These are phyloP conservation scores for Nitzschia palea DNA, from an alignment of 108 stramenopile species.

Conservation along the genomic window DNA sequence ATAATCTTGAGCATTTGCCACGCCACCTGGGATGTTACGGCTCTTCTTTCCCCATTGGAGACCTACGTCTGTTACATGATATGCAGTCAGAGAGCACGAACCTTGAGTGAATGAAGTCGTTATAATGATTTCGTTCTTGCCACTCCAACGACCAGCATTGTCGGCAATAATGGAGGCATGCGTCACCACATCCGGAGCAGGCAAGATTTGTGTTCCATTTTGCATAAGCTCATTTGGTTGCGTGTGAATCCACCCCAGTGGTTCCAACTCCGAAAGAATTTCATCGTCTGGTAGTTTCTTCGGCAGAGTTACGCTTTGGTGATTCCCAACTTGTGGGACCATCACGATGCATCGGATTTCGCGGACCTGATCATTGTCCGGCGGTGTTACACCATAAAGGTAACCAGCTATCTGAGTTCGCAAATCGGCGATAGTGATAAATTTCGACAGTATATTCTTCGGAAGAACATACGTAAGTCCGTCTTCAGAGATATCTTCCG, in stretches of 20 bases:
- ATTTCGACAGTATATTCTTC: conserved; percentile 96
- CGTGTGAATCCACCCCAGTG: conserved; percentile 99
- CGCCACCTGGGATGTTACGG: conserved; percentile 82
- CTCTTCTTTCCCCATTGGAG: conserved; percentile 97
- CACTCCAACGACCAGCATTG: conserved; percentile 85
- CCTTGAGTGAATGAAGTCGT: conserved; percentile 98
- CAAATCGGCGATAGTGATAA: conserved; percentile 94
- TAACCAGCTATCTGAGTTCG: conserved; percentile 98
- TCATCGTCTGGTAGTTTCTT: conserved; percentile 91
- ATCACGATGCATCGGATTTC: conserved; percentile 97
- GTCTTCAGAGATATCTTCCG: conserved; percentile 94
- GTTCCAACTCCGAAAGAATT: conserved; percentile 92
- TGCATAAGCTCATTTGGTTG: conserved; percentile 98
- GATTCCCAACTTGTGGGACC: conserved; percentile 98
- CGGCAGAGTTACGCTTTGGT: conserved; percentile 94
- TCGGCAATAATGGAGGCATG: conserved; percentile 89
- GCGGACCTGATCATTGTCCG: conserved; percentile 94
- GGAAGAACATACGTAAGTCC: conserved; percentile 98
- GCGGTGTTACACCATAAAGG: conserved; percentile 96
- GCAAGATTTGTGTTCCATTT: conserved; percentile 86
- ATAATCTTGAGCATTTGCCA: conserved; percentile 91
- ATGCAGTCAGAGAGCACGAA: conserved; percentile 96
- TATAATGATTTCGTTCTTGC: conserved; percentile 92
- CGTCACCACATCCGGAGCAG: conserved; percentile 91
- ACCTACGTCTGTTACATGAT: conserved; percentile 91